Evolutionary conservation across 2,329 filamentous ascomycete species (phyloP).

Genomic region (Dryadomyces sulphureus): DNA sequence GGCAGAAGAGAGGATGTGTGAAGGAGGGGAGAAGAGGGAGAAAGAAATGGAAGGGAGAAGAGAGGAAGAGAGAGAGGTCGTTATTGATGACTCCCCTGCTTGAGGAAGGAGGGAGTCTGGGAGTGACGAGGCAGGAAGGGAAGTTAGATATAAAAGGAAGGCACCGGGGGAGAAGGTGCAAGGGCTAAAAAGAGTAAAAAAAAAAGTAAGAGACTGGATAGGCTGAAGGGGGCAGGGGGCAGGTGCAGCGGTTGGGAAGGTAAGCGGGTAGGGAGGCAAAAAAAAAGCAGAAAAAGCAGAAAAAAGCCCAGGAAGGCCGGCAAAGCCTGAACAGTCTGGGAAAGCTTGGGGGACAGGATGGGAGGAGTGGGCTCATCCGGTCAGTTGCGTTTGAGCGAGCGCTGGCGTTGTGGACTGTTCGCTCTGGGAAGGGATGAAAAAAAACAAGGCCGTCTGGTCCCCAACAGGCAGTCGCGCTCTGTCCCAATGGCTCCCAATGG

Average conservation of each 20-base stretch:
- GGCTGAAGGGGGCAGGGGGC: constrained; percentile 1
- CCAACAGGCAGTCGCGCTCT: no score
- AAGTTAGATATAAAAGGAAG: not conserved
- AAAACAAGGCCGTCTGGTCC: no score
- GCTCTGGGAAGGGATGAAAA: not conserved
- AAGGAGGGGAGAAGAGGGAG: not conserved
- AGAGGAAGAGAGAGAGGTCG: not conserved
- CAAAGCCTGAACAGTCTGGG: not conserved
- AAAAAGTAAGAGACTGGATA: not conserved
- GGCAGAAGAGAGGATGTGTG: not conserved
- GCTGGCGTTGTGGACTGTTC: not conserved
- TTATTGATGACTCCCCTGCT: not conserved
- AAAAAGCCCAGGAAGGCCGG: not conserved
- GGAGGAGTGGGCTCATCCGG: constrained; percentile 1
- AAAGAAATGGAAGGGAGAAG: not conserved
- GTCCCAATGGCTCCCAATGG: no score
- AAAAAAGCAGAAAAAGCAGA: not conserved
- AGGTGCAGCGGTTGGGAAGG: no score
- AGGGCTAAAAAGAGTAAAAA: not conserved
- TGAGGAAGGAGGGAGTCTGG: not conserved
- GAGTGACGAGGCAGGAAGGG: not conserved
- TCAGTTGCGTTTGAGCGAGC: not conserved
- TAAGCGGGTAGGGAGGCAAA: constrained; percentile 2
- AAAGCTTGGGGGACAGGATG: constrained; percentile 1
- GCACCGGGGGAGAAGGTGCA: no score